These are phyloP conservation scores for Trapa bicornis DNA, from an alignment of 345 rosid genomes.

Conservation along the genomic window DNA sequence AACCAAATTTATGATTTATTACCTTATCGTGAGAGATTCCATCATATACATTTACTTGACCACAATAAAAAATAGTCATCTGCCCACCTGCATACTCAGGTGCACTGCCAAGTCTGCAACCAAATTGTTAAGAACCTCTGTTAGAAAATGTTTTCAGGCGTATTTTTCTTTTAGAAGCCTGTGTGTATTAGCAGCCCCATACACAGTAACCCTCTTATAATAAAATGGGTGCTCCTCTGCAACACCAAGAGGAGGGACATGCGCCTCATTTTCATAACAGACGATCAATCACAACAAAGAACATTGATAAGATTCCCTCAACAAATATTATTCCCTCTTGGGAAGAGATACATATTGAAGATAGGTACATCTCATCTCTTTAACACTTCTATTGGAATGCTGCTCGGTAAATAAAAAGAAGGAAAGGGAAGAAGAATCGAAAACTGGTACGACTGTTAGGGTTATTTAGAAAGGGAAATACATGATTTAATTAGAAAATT, in stretches of 20 bases:
- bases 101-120: slow-evolving; percentile 39
- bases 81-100: slow-evolving; percentile 36
- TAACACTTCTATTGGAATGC: too few species aligned
- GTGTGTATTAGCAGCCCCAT: background rate
- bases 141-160: background rate
- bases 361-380: too few species aligned
- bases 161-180: background rate
- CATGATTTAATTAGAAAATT: too few species aligned
- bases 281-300: background rate
- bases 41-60: slow-evolving; percentile 84
- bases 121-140: slow-evolving; percentile 10
- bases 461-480: too few species aligned
- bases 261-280: background rate
- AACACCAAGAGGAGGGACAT: background rate
- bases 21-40: slow-evolving; percentile 82
- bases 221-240: background rate
- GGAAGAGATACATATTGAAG: background rate
- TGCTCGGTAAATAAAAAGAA: too few species aligned
- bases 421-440: too few species aligned
- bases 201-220: background rate
- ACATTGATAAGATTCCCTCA: background rate
- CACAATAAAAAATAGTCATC: slow-evolving; percentile 89
- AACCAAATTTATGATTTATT: slow-evolving; percentile 23
- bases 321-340: background rate
- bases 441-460: too few species aligned